Evolutionary conservation across 176 grass and related monocot species (phyloP).

Genomic region (Avena eriantha): DNA sequence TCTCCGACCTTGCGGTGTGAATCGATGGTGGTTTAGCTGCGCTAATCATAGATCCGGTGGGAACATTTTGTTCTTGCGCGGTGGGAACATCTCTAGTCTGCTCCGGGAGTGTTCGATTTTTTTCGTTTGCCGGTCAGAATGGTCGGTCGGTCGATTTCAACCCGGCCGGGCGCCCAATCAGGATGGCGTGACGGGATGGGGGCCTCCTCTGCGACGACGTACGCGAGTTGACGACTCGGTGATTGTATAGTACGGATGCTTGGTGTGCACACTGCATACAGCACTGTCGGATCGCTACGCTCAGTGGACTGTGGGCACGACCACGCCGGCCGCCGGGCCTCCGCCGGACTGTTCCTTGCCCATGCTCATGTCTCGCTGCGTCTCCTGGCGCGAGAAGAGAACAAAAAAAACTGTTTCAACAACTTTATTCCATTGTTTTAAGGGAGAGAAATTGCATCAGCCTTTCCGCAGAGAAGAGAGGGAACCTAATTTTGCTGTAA

Average conservation of each 20-base stretch:
- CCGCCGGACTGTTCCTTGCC: neutral
- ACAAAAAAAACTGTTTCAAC: neutral
- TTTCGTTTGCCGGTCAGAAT: neutral
- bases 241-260: neutral
- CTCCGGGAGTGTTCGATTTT: neutral
- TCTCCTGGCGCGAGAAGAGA: neutral
- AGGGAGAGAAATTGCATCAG: too few species aligned
- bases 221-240: constrained; percentile 10
- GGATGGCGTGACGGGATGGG: neutral
- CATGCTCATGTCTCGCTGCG: neutral
- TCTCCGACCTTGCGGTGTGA: neutral
- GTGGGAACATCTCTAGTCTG: neutral
- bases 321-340: neutral
- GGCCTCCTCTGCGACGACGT: neutral
- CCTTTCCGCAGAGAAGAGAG: too few species aligned
- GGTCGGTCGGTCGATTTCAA: constrained; percentile 21
- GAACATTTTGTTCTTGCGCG: neutral
- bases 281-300: neutral
- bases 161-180: neutral
- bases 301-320: neutral
- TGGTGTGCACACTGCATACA: neutral
- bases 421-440: too few species aligned
- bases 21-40: neutral
- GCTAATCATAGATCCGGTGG: neutral
- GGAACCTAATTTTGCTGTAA: too few species aligned